Percentiles rank a stretch among this genome's conserved stretches.
These are phyloP conservation scores for Suillus clintonianus DNA, from an alignment of 768 basidiomycete species.

Conservation along the genomic window DNA sequence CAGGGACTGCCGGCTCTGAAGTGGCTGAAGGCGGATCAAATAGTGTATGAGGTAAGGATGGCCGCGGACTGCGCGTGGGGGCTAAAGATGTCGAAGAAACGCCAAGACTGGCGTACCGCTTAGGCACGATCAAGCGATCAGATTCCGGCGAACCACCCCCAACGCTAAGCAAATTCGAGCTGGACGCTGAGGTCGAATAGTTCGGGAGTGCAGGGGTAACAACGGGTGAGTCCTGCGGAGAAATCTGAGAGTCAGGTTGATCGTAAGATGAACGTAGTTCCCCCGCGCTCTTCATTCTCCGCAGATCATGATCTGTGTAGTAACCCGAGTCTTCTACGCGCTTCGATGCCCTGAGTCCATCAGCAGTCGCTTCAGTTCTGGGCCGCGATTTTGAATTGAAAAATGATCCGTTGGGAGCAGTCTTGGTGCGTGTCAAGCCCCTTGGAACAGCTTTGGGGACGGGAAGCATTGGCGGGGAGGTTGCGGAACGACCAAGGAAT, in stretches of 20 bases:
- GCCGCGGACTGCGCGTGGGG: constrained; percentile 38
- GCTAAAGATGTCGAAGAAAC: constrained; percentile 41
- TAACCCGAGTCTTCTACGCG: constrained; percentile 43
- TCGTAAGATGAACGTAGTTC: constrained; percentile 56
- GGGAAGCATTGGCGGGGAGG: constrained; percentile 45
- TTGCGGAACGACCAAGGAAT: constrained; percentile 51
- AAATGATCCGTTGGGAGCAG: constrained; percentile 64
- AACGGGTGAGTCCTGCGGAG: constrained; percentile 26
- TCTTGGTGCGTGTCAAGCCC: constrained; percentile 68
- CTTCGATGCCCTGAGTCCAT: constrained; percentile 19
- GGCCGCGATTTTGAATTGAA: constrained; percentile 48
- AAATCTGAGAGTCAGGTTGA: constrained; percentile 21
- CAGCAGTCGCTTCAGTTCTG: constrained; percentile 31
- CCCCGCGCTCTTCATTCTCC: constrained; percentile 87
- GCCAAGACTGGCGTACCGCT: constrained; percentile 72
- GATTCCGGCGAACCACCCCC: constrained; percentile 31
- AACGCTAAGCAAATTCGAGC: constrained; percentile 60
- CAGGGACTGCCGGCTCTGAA: constrained; percentile 11
- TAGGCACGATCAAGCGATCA: constrained; percentile 40
- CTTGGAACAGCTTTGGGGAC: constrained; percentile 31
- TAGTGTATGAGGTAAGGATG: constrained; percentile 42
- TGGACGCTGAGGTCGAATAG: constrained; percentile 65
- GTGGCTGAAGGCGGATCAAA: constrained; percentile 54
- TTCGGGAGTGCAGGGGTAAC: constrained; percentile 44
- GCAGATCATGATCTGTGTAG: constrained; percentile 59